Conservation (phyloP, 257 asterid species). For the Paraleonurus japonicus region DNA sequence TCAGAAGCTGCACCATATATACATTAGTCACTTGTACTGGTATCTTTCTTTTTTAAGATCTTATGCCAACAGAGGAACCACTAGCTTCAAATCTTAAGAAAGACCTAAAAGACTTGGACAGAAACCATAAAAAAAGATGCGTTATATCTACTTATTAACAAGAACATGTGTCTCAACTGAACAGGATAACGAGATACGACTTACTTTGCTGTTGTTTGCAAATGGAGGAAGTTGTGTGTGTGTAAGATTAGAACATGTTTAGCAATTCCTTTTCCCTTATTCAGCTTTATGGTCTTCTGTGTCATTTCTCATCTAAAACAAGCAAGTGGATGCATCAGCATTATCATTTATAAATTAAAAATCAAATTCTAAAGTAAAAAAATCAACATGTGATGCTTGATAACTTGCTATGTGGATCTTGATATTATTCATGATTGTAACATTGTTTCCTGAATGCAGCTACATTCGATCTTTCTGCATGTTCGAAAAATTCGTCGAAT, state of each 20-base stretch:
- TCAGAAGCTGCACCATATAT: not conserved
- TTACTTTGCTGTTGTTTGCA: not conserved
- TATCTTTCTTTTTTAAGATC: not conserved
- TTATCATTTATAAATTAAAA: not conserved
- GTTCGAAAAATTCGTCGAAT: conserved; percentile 67
- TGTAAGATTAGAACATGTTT: not conserved
- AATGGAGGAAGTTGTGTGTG: not conserved
- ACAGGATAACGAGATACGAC: not conserved
- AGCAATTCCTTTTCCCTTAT: not conserved
- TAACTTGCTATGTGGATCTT: not conserved
- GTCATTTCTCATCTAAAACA: not conserved
- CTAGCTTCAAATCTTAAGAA: not conserved
- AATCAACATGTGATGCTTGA: not conserved
- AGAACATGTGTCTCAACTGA: not conserved
- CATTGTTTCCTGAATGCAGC: conserved; percentile 36
- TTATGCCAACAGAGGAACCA: not conserved
- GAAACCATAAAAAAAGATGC: not conserved
- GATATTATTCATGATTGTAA: conserved; percentile 12
- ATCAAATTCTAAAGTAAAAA: not conserved
- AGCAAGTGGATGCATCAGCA: not conserved
- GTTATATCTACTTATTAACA: not conserved
- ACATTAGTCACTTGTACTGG: not conserved
- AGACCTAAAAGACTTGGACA: not conserved
- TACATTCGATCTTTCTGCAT: conserved; percentile 74
- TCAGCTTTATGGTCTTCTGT: not conserved